Base-by-base conservation (phyloP, 345 rosid genomes). In the Ceriops decandra region DNA sequence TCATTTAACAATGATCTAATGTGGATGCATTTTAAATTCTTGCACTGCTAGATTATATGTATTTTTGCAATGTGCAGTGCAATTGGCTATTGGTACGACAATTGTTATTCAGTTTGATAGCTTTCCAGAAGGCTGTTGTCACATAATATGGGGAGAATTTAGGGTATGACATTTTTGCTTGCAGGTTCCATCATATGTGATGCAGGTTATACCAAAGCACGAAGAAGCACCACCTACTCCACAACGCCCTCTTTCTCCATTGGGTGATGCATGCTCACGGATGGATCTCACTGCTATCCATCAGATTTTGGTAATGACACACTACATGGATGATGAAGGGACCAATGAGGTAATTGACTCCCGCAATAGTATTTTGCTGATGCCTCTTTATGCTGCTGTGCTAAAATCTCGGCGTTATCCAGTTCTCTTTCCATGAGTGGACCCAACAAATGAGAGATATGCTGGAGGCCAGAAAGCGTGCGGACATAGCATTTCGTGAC, bases 361-460 rank as follows among this genome's bases (percentile, higher is more conserved):
- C 35, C 30, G 9, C 57, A 53, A 20, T n/a, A 24, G 57, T n/a
- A 21, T 11, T 54, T 33, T 72, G 52, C 30, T 16, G 54, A 33
- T 66, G 26, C 57, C 20, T 64, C 8, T 63, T 59, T 33, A 28
- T 24, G 26, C n/a, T 42, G 32, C 17, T 56, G 26, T 71, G 72
- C 66, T 64, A 28, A 72, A 68, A 32, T 63, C 15, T 38, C 26
- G 57, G 64, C 52, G 30, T 57, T 72, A 27, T 72, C 38, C 75
- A 85, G 91, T 79, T 91, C 62, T 91, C 97, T 52, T 91, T 91
- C 69, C 97, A 91, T 79, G 95, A 91, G 75, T 91, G 97, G 97
- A 75, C 92, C 28, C 89, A 91, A 72, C 90, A 88, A 66, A 91
- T 91, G 66, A 85, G 88, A 79, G 95, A 88, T 74, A 85, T 85